Percentiles rank a stretch among this genome's conserved stretches.
Evolutionary conservation across 2,329 filamentous ascomycete genomes (phyloP).

Genomic region (Diaporthe vaccinii): DNA sequence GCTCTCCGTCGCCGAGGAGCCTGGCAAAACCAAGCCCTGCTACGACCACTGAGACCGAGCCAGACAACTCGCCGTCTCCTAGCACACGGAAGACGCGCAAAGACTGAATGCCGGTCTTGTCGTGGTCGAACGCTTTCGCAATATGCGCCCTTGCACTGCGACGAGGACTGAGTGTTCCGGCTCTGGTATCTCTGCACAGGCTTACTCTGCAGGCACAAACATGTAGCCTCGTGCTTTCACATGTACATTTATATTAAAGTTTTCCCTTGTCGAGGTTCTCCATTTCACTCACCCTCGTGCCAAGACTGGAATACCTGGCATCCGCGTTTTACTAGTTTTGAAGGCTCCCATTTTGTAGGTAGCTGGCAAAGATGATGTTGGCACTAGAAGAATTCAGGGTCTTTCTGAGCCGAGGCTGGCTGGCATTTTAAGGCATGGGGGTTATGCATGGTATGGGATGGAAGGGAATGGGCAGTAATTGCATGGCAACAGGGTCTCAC

Average conservation of each 20-base stretch:
- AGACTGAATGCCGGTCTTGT: neutral
- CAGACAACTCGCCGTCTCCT: neutral
- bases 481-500: neutral
- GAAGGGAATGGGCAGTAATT: neutral
- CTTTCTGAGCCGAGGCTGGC: neutral
- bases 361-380: neutral
- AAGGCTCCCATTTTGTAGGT: neutral
- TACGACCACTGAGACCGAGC: neutral
- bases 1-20: neutral
- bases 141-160: neutral
- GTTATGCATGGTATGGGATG: neutral
- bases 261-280: neutral
- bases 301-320: slow-evolving; percentile 2
- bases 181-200: neutral
- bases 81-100: neutral
- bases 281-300: neutral
- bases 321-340: neutral
- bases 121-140: too few relatives aligned
- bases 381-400: neutral
- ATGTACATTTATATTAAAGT: slow-evolving; percentile 5
- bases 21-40: neutral
- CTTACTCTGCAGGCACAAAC: neutral
- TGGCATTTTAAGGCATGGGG: neutral
- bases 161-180: neutral
- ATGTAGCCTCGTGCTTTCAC: neutral